phyloP scores from a whole-genome alignment of 2,329 filamentous ascomycete species.

The Beauveria pseudobassiana region DNA sequence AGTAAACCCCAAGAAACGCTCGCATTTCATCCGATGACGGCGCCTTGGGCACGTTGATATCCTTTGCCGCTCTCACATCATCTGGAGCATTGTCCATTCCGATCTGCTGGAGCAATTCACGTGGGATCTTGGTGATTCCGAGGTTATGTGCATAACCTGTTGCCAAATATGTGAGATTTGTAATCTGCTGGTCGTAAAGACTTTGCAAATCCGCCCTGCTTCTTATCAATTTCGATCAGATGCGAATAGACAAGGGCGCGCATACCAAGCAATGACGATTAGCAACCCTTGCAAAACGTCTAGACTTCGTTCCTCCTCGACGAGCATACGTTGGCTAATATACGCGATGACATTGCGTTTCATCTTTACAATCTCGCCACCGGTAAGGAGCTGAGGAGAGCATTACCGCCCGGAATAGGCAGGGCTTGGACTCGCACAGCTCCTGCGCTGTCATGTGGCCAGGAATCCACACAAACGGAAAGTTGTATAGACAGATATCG shows the following conservation, averaged over 20 bases:
- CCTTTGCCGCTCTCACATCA: conserved; percentile 13
- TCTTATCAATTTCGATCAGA: background rate
- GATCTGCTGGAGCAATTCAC: conserved; percentile 10
- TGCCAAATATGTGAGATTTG: conserved; percentile 31
- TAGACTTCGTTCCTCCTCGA: conserved; percentile 32
- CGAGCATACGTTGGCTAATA: conserved; percentile 33
- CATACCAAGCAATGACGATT: conserved; percentile 38
- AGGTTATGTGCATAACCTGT: conserved; percentile 35
- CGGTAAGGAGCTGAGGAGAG: conserved; percentile 26
- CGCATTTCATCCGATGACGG: conserved; percentile 31
- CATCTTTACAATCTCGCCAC: conserved; percentile 27
- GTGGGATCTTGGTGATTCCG: conserved; percentile 22
- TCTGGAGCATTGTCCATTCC: conserved; percentile 10
- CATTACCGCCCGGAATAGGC: conserved; percentile 31
- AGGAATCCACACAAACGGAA: conserved; percentile 31
- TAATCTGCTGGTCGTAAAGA: conserved; percentile 28
- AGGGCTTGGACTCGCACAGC: conserved; percentile 27
- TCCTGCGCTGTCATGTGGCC: conserved; percentile 22
- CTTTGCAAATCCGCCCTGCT: conserved; percentile 28
- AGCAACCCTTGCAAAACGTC: conserved; percentile 40
- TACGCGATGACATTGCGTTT: conserved; percentile 34
- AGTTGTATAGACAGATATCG: conserved; percentile 25
- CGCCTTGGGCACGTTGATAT: conserved; percentile 15
- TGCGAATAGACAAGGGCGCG: background rate
- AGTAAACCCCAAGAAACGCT: conserved; percentile 32